Evolutionary conservation across 2,329 filamentous ascomycete species (phyloP).

Genomic region (Fusarium mexicanum): DNA sequence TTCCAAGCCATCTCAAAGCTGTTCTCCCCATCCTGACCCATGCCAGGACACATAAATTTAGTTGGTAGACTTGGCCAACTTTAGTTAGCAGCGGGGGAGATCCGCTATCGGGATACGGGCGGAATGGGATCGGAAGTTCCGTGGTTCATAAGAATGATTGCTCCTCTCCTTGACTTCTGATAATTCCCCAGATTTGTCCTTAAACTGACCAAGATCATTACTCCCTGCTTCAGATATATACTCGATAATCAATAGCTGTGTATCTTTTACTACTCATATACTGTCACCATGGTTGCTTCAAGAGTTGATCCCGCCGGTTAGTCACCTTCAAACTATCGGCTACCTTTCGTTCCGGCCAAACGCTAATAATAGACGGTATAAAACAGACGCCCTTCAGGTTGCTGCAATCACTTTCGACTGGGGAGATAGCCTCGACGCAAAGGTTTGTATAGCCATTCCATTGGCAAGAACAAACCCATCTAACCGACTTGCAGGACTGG

Average conservation of each 20-base stretch:
- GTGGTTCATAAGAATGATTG: neutral
- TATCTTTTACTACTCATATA: too few species aligned
- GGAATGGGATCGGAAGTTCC: neutral
- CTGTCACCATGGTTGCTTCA: neutral
- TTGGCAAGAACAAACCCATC: too few species aligned
- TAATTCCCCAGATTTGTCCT: neutral
- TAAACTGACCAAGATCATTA: neutral
- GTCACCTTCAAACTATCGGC: too few species aligned
- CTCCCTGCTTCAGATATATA: neutral
- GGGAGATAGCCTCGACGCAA: neutral
- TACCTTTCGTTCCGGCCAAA: neutral
- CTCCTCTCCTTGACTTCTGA: neutral
- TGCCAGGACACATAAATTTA: too few species aligned
- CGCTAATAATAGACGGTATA: fast-evolving
- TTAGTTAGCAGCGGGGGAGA: neutral
- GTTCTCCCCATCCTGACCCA: too few species aligned
- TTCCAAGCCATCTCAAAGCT: neutral
- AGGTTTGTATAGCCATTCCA: neutral
- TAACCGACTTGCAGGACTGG: neutral
- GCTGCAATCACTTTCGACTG: constrained; percentile 1
- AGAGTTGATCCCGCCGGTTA: constrained; percentile 7
- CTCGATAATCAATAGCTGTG: fast-evolving
- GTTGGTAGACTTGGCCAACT: neutral
- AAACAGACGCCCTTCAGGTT: neutral
- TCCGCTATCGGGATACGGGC: neutral